Conservation (phyloP, 2,329 filamentous ascomycete genomes). For the Elsinoe necatrix region DNA sequence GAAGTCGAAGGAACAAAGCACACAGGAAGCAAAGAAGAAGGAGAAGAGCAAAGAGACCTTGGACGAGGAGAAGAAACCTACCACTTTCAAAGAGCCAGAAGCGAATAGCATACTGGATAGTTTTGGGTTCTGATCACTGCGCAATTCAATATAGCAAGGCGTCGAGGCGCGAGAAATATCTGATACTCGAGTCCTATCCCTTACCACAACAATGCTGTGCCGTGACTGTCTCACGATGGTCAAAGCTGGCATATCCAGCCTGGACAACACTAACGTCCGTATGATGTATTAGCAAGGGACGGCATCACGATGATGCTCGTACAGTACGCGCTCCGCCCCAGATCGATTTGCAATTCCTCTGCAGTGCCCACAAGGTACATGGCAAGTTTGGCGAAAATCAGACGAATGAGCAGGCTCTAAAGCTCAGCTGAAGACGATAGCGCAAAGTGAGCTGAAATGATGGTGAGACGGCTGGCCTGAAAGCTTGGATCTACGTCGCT, state of each 20-base stretch:
- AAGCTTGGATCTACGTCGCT: background rate
- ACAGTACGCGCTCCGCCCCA: background rate
- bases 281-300: background rate
- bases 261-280: background rate
- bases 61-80: slow-evolving; percentile 48
- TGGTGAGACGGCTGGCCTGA: slow-evolving; percentile 1
- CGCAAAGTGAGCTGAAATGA: background rate
- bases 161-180: background rate
- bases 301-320: background rate
- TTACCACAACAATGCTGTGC: background rate
- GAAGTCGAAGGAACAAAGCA: slow-evolving; percentile 26
- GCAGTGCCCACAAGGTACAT: background rate
- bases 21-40: slow-evolving; percentile 32
- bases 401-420: background rate
- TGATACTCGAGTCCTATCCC: background rate
- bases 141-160: background rate
- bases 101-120: slow-evolving; percentile 78
- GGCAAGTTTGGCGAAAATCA: slow-evolving; percentile 2
- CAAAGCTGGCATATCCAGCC: background rate
- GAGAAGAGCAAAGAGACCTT: slow-evolving; percentile 19
- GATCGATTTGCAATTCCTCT: background rate
- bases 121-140: slow-evolving; percentile 68
- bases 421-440: background rate
- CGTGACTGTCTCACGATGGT: too few relatives aligned
- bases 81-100: slow-evolving; percentile 88